phyloP scores from a whole-genome alignment of 2,329 filamentous ascomycete genomes.

The Macroventuria anomochaeta region DNA sequence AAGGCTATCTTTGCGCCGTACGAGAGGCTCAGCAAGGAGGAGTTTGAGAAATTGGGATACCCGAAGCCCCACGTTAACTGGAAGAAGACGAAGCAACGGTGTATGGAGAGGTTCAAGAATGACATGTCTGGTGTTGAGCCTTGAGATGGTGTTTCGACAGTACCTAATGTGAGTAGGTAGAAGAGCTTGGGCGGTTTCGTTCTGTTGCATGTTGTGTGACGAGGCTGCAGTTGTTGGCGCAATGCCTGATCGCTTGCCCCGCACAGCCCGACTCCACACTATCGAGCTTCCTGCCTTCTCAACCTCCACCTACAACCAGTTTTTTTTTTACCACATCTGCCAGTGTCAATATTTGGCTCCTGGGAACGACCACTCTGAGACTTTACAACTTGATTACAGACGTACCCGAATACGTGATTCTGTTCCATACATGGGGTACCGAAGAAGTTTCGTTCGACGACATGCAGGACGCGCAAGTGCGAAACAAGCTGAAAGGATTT shows the following conservation, averaged over 20 bases:
- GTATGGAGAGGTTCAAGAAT: constrained; percentile 53
- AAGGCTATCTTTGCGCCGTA: constrained; percentile 59
- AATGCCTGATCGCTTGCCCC: too few species aligned
- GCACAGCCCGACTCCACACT: too few species aligned
- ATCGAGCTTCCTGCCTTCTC: too few species aligned
- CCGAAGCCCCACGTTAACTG: constrained; percentile 56
- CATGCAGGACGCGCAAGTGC: background rate
- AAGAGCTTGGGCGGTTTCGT: too few species aligned
- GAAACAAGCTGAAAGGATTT: background rate
- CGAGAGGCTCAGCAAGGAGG: constrained; percentile 52
- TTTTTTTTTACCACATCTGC: too few species aligned
- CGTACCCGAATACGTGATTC: background rate
- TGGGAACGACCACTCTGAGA: background rate
- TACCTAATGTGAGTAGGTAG: too few species aligned
- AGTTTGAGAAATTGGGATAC: constrained; percentile 58
- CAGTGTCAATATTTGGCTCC: background rate
- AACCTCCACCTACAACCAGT: too few species aligned
- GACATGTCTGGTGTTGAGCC: constrained; percentile 51
- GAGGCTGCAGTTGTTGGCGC: too few species aligned
- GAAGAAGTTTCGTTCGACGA: background rate
- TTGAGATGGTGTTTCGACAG: background rate
- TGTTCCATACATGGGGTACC: background rate
- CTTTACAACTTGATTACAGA: background rate
- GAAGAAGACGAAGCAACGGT: constrained; percentile 52
- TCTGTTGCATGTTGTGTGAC: background rate